A percentile compares a stretch with the other conserved stretches of the same genome.
Evolutionary conservation across 345 rosid genomes (phyloP).

Genomic region (Gynandropsis gynandra): DNA sequence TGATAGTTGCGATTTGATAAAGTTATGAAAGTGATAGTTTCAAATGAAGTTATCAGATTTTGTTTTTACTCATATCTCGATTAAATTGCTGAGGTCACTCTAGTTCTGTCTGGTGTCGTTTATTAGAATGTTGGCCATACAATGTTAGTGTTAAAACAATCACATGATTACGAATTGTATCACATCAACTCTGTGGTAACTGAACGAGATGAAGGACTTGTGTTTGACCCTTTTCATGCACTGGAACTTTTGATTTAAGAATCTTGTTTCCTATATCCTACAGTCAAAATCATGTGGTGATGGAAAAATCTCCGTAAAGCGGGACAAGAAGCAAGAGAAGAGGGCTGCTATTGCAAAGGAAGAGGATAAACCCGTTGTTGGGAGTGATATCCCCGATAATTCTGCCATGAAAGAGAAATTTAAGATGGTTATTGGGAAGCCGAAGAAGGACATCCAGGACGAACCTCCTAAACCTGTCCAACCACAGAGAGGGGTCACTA

Average conservation of each 20-base stretch:
- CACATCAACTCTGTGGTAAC: neutral
- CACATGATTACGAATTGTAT: neutral
- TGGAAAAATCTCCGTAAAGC: conserved; percentile 34
- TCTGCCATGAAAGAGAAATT: conserved; percentile 66
- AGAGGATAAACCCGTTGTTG: conserved; percentile 30
- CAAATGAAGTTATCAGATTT: too few relatives aligned
- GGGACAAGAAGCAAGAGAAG: conserved; percentile 37
- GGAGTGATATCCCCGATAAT: conserved; percentile 56
- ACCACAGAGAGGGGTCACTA: conserved; percentile 45
- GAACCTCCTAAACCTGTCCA: conserved; percentile 42
- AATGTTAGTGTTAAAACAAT: too few relatives aligned
- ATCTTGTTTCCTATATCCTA: conserved; percentile 12
- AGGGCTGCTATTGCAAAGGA: conserved; percentile 36
- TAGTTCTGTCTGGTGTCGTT: too few relatives aligned
- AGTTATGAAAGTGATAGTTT: too few relatives aligned
- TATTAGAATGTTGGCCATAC: too few relatives aligned
- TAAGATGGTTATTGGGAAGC: conserved; percentile 63
- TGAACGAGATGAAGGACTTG: neutral
- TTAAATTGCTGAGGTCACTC: too few relatives aligned
- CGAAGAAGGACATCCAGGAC: conserved; percentile 55
- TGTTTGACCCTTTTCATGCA: conserved; percentile 2
- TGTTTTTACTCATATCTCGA: too few relatives aligned
- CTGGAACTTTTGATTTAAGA: conserved; percentile 6
- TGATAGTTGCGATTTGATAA: too few relatives aligned
- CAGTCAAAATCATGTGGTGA: conserved; percentile 51